Conservation (phyloP, 1,139 yeast species). For the Kodamaea arcana region DNA sequence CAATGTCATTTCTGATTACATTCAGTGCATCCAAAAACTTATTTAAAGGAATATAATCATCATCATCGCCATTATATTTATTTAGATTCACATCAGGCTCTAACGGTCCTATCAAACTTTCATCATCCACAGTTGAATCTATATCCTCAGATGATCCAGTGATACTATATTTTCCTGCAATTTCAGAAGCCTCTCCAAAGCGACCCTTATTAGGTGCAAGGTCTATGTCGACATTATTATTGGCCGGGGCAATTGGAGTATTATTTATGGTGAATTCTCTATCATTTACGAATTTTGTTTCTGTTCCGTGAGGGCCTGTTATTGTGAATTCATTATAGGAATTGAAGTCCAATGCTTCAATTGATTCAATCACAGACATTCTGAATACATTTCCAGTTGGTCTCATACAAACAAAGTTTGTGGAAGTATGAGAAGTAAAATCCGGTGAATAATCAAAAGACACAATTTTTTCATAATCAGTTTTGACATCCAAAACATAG, state of each 20-base stretch:
- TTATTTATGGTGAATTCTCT: constrained; percentile 5
- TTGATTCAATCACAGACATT: constrained; percentile 71
- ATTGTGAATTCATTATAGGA: constrained; percentile 68
- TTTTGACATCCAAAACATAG: constrained; percentile 67
- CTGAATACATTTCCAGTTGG: constrained; percentile 84
- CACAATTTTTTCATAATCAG: constrained; percentile 76
- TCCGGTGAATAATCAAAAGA: constrained; percentile 82
- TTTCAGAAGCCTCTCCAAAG: constrained; percentile 14
- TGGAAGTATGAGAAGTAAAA: constrained; percentile 38
- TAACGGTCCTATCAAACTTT: constrained; percentile 16
- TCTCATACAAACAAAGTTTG: constrained; percentile 73
- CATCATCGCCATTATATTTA: constrained; percentile 23
- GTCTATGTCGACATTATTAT: not conserved
- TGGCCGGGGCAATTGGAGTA: constrained; percentile 1
- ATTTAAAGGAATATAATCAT: constrained; percentile 27
- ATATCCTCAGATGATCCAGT: constrained; percentile 24
- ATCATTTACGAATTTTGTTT: constrained; percentile 32
- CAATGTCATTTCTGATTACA: constrained; percentile 57
- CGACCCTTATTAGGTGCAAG: not conserved
- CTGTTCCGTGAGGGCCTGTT: constrained; percentile 60
- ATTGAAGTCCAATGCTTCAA: constrained; percentile 61
- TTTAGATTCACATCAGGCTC: constrained; percentile 8
- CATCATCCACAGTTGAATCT: constrained; percentile 33
- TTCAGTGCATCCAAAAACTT: constrained; percentile 31
- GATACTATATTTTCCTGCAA: constrained; percentile 18